Base-by-base conservation (phyloP, 2,329 filamentous ascomycete genomes). In the Fusarium globosum region DNA sequence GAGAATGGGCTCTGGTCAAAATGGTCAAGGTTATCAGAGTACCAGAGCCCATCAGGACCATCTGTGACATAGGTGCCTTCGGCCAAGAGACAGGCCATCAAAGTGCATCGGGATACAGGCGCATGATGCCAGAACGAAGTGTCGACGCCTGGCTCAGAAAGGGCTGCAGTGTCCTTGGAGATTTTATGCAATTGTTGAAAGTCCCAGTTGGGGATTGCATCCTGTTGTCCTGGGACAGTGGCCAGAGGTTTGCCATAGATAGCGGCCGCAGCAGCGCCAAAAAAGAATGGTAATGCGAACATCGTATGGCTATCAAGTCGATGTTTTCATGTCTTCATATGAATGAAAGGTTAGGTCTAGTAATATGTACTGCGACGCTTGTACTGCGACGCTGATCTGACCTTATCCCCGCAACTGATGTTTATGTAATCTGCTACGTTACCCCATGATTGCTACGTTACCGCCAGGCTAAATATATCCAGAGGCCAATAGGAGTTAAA, bases 401-500 rank as follows among this genome's bases (percentile, higher is more conserved):
- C 5, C 10, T 46, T 20, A 10, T 21, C 45, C 20, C 26, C 26
- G 20, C 45, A 28, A 12, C 41, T 15, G 14, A 21, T 48, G 43
- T 20, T 46, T 15, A 11, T 11, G 45, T 48, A 28, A 28, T 21
- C 12, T 26, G 18, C 18, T 46, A 10, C 26, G 18, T 26, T 28
- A 46, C 43, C 12, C 43, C 13, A 28, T 28, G 18, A 46, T 28
- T 20, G 23, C 43, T 28, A 46, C 8, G 43, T 46, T 46, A 28
- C 43, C 3, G 10, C 4, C 4, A 28, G 26, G 8, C 23, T 20
- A 6, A 28, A 7, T 46, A 0, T 45, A 14, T 6, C 13, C 6
- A 14, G 4, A 33, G 33, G 33, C 33, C 33, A 33, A 13, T 33
- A 33, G 12, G 13, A 14, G 33, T 13, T 14, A 6, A 13, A 33